Base-by-base conservation (phyloP, 768 basidiomycete species). In the Tulasnella sp. region DNA sequence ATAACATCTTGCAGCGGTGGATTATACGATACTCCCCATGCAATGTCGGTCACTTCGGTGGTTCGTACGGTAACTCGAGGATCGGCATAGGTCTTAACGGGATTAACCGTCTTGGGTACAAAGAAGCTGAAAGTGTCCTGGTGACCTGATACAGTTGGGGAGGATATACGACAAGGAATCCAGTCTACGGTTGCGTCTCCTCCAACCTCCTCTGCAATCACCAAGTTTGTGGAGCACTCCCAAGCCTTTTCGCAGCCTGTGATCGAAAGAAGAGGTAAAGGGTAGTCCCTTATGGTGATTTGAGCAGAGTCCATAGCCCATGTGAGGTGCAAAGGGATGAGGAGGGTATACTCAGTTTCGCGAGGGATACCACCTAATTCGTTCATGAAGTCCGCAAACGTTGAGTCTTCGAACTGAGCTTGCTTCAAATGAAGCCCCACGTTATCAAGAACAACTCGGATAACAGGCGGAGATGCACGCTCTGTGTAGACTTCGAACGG, bases 91-190 rank as follows among this genome's bases (percentile, higher is more conserved):
- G 82, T 86, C 66, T 98, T 98, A 59, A 92, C 83, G 0, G 92
- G 84, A 85, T 91, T 93, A 52, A 89, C 81, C 0, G 90, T 92
- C 64, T 92, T 95, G 1, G 90, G 88, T 29, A 93, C 72, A 35
- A 66, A 56, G 34, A 91, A 64, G 22, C 68, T 69, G 41, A 91
- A 72, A 1, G 67, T 64, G 25, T 74, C 69, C 5, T 72, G 75
- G 25, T 68, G 67, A 29, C 72, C 62, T 27, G 76, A 77, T 25
- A 74, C 71, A 48, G 75, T 67, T 3, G 67, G 62, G n/a, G 74
- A 72, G 43, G 83, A 66, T 55, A 95, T 70, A 3, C 71, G 68
- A 58, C 80, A 85, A 13, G 77, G 63, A 19, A 89, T 67, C 79
- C 83, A 85, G 55, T 83, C 72, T 29, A 83, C 74, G 0, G 84